Base-by-base conservation (phyloP, 106 monocot genomes). In the Gastrodia elata region DNA sequence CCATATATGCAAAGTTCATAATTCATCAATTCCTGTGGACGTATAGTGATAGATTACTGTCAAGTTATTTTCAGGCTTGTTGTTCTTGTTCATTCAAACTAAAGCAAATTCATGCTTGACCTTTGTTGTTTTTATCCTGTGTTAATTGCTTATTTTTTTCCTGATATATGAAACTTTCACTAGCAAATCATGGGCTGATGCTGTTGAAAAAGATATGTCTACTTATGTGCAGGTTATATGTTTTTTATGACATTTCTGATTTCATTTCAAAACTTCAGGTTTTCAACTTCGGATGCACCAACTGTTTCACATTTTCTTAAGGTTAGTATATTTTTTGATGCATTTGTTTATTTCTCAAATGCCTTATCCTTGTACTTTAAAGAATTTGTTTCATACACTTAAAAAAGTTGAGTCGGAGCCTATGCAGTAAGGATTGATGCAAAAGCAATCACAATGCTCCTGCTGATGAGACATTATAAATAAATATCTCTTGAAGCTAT, bases 251-350 rank as follows among this genome's bases (percentile, higher is more conserved):
- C 28, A 7, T 68, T 65, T 68, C 24, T 68, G 69, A 69, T 69
- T 41, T 40, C 20, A 35, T 25, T 69, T 69, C 37, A 40, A 39
- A 35, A 64, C 40, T 32, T 64, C 64, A 79, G 79, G 79, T 27
- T 38, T 41, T 79, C 73, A 32, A 73, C 37, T 48, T 73, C 27
- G 25, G 73, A 73, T 9, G n/a, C 46, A 36, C 79, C 73, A 67
- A 49, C 67, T 46, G 41, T 33, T 9, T 5, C 52, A 35, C 44
- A 71, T 3, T 78, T 71, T 71, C 28, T 78, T 64, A 78, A 78
- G 78, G 78, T 78, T 77, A 58, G 77, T 77, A 28, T 13, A 30
- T 61, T 32, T 33, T 68, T 24, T 24, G 18, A 69, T n/a, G 18
- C 24, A 22, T 8, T 69, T 40, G 40, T 40, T 67, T 10, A 69